These are phyloP conservation scores for Colletotrichum noveboracense DNA, from an alignment of 2,329 filamentous ascomycete species.

Conservation along the genomic window DNA sequence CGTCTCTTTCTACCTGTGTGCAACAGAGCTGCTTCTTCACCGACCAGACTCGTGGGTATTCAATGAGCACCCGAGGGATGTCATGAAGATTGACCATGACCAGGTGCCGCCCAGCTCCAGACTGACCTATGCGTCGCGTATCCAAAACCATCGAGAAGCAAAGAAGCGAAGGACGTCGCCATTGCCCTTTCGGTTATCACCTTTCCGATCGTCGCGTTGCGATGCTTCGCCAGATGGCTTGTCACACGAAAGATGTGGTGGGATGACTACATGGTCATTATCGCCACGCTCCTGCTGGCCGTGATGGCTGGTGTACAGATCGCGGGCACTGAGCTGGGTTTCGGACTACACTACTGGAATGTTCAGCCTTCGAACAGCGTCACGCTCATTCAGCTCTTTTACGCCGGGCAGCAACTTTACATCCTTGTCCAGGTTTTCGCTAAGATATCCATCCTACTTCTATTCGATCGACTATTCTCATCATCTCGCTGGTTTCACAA, in stretches of 20 bases:
- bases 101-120: not conserved
- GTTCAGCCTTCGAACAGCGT: constrained; percentile 13
- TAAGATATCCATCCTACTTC: constrained; percentile 28
- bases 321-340: constrained; percentile 20
- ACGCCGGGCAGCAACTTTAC: constrained; percentile 26
- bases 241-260: constrained; percentile 16
- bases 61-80: not conserved
- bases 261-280: constrained; percentile 17
- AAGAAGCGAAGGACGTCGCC: constrained; percentile 26
- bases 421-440: constrained; percentile 24
- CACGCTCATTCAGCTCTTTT: constrained; percentile 14
- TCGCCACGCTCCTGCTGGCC: not conserved
- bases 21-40: constrained; percentile 15
- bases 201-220: constrained; percentile 3
- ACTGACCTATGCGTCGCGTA: constrained; percentile 18
- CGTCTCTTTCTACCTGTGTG: constrained; percentile 17
- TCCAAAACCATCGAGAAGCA: constrained; percentile 14
- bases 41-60: constrained; percentile 15
- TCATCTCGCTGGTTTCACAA: constrained; percentile 1
- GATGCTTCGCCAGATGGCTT: constrained; percentile 12
- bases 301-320: constrained; percentile 18
- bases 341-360: constrained; percentile 28
- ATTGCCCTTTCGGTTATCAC: constrained; percentile 19
- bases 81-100: not conserved
- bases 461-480: constrained; percentile 25